Evolutionary conservation across 345 rosid genomes (phyloP).

Genomic region (Cardiospermum halicacabum): DNA sequence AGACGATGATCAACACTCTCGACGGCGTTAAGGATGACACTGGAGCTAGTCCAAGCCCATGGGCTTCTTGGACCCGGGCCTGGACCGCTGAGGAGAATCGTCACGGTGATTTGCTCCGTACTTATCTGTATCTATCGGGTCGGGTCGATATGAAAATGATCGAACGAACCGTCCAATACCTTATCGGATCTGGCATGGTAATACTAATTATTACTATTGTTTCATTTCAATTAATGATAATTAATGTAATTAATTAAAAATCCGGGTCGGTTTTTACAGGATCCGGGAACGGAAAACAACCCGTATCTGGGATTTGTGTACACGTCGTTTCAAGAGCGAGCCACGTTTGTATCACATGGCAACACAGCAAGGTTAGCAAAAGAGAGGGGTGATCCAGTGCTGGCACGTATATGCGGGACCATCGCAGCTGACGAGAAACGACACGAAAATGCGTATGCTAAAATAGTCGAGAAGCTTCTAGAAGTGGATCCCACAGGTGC

Average conservation of each 20-base stretch:
- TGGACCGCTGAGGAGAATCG: constrained; percentile 87
- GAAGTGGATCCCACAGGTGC: constrained; percentile 54
- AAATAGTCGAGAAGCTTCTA: constrained; percentile 57
- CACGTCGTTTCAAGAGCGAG: constrained; percentile 90
- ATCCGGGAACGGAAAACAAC: constrained; percentile 65
- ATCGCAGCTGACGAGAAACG: constrained; percentile 76
- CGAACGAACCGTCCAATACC: constrained; percentile 57
- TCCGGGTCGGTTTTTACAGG: constrained; percentile 22
- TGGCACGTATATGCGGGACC: constrained; percentile 63
- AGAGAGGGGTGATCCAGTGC: constrained; percentile 46
- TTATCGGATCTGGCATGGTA: constrained; percentile 72
- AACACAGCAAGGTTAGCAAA: constrained; percentile 71
- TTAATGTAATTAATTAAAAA: constrained; percentile 21
- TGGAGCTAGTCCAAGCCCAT: constrained; percentile 59
- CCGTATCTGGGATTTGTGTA: constrained; percentile 77
- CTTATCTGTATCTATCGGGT: constrained; percentile 62
- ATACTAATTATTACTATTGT: neutral
- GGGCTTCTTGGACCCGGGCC: constrained; percentile 71
- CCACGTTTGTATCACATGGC: constrained; percentile 76
- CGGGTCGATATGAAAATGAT: constrained; percentile 69
- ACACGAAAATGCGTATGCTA: constrained; percentile 55
- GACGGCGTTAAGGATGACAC: constrained; percentile 78
- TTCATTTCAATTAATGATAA: too few species aligned
- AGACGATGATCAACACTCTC: constrained; percentile 64
- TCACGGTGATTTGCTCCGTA: constrained; percentile 63